These are phyloP conservation scores for Coffea canephora DNA, from an alignment of 257 asterid species.

Conservation along the genomic window DNA sequence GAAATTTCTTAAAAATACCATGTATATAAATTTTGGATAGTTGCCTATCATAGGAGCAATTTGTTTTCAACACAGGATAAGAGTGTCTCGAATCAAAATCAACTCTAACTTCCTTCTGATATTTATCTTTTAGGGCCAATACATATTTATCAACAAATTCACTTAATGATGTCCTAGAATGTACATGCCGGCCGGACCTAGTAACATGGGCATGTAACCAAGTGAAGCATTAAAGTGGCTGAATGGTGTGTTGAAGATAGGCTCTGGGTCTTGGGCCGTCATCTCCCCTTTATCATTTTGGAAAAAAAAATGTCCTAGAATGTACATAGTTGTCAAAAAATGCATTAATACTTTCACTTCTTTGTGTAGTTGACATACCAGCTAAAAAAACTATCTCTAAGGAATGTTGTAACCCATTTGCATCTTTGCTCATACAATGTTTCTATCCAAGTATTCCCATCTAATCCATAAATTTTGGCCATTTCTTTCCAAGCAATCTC, in stretches of 20 bases:
- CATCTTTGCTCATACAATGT: too few relatives aligned
- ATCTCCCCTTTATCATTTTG: too few relatives aligned
- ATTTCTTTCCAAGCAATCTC: background rate
- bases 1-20: background rate
- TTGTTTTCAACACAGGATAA: background rate
- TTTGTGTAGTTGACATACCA: background rate
- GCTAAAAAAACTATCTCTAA: too few relatives aligned
- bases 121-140: background rate
- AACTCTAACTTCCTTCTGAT: background rate
- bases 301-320: too few relatives aligned
- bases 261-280: too few relatives aligned
- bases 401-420: background rate
- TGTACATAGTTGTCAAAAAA: background rate
- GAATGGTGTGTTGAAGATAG: too few relatives aligned
- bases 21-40: background rate
- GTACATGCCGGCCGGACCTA: too few relatives aligned
- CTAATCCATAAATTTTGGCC: background rate
- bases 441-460: background rate
- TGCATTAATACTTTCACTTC: background rate
- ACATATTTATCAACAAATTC: background rate
- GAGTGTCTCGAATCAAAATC: background rate
- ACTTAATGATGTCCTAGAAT: background rate
- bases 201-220: too few relatives aligned
- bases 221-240: too few relatives aligned
- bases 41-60: background rate